Base-by-base conservation (phyloP, 106 monocot species). In the Dioscorea alata region DNA sequence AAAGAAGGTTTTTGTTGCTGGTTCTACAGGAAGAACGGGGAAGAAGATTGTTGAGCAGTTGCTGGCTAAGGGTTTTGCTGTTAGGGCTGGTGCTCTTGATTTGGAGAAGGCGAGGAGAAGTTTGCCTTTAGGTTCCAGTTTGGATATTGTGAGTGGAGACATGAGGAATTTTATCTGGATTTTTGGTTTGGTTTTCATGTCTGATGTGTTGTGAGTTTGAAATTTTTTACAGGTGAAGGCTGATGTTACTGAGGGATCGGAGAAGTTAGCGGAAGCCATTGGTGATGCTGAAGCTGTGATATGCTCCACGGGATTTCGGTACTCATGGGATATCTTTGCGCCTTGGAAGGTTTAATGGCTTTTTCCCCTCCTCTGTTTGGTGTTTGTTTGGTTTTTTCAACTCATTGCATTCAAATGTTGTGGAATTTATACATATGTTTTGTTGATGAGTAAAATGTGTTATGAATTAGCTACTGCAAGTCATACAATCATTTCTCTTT, bases 11-110 rank as follows among this genome's bases (percentile, higher is more conserved):
- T 92, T 92, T 66, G 85, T 92, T 4, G 84, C 91, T 4, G 91
- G 91, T 6, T 87, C 91, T 12, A 88, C 79, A 6, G 91, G 91
- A 0, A 72, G 78, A 42, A 92, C 91, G 6, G 87, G 91, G n/a
- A 82, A 68, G 71, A 68, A 74, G 64, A 74, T 92, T 18, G 87
- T 92, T 25, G 85, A 88, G 75, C 77, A 78, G 73, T 76, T 92
- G 28, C 85, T 88, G 13, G 69, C 76, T 24, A 78, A 60, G 35
- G 88, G 91, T 22, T 80, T 76, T 61, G 72, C 17, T 2, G 91
- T 92, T 20, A 68, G 80, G 32, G 87, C 91, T 0, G 91, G 91
- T 4, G 73, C 73, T 22, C 61, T 75, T 18, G 91, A 92, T 64
- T 19, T 78, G 20, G 83, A 79, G 52, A 79, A 73, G 52, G 91